Evolutionary conservation across 345 rosid species (phyloP).

Genomic region (Gossypium thurberi): DNA sequence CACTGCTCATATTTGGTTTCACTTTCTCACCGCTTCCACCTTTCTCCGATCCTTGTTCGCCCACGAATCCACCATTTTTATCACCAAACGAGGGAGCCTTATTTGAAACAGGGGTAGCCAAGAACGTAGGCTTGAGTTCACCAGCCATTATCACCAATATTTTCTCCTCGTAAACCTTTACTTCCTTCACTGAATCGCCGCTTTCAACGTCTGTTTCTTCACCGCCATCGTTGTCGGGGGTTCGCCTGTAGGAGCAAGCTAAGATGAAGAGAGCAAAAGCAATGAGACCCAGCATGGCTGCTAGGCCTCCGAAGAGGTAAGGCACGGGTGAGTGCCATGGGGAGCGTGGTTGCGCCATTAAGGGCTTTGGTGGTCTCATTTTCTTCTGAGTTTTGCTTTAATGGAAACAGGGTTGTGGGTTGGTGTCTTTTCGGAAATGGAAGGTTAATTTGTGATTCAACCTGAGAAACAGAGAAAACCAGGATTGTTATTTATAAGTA

Average conservation of each 20-base stretch:
- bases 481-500: background rate
- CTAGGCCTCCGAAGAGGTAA: slow-evolving; percentile 67
- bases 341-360: slow-evolving; percentile 30
- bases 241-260: slow-evolving; percentile 62
- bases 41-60: slow-evolving; percentile 15
- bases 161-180: slow-evolving; percentile 46
- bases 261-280: slow-evolving; percentile 69
- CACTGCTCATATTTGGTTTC: slow-evolving; percentile 20
- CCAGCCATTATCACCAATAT: slow-evolving; percentile 70
- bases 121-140: slow-evolving; percentile 47
- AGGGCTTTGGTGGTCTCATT: slow-evolving; percentile 22
- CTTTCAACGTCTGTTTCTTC: slow-evolving; percentile 10
- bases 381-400: background rate
- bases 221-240: slow-evolving; percentile 25
- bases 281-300: slow-evolving; percentile 69
- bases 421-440: background rate
- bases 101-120: slow-evolving; percentile 54
- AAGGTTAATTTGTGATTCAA: background rate
- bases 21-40: slow-evolving; percentile 28
- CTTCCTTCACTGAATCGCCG: slow-evolving; percentile 21
- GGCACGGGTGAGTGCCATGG: slow-evolving; percentile 84
- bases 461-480: slow-evolving; percentile 9
- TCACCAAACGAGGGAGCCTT: slow-evolving; percentile 30
- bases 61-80: slow-evolving; percentile 19
- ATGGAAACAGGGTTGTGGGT: background rate